Conservation (phyloP, 2,329 filamentous ascomycete genomes). For the Colletotrichum sp. region DNA sequence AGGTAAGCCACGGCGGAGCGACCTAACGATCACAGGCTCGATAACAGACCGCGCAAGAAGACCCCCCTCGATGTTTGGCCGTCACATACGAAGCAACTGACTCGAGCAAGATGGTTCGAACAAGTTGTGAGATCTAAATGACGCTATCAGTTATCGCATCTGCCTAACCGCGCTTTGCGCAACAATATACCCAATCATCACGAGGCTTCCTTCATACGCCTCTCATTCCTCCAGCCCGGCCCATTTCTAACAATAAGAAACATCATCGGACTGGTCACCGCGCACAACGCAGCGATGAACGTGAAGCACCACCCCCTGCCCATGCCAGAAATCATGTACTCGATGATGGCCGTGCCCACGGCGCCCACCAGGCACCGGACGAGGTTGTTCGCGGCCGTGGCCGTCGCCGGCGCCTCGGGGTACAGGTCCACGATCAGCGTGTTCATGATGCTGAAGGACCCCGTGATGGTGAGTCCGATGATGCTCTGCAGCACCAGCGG, state of each 20-base stretch:
- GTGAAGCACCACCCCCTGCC: slow-evolving; percentile 69
- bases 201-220: slow-evolving; percentile 36
- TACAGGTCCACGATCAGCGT: slow-evolving; percentile 69
- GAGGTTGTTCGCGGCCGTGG: slow-evolving; percentile 69
- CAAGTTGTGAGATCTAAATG: background rate
- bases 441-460: slow-evolving; percentile 67
- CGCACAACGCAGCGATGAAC: slow-evolving; percentile 57
- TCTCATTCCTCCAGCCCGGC: slow-evolving; percentile 56
- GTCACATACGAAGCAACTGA: background rate
- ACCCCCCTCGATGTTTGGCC: background rate
- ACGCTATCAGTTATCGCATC: background rate
- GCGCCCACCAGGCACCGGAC: slow-evolving; percentile 67
- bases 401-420: slow-evolving; percentile 64
- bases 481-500: slow-evolving; percentile 62
- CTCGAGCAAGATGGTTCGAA: background rate
- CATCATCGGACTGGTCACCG: slow-evolving; percentile 52
- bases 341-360: slow-evolving; percentile 62
- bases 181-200: background rate
- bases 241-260: slow-evolving; percentile 54
- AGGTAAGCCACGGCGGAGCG: background rate
- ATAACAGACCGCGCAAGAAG: background rate
- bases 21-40: background rate
- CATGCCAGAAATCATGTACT: slow-evolving; percentile 60
- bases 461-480: slow-evolving; percentile 63
- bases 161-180: background rate